These are phyloP conservation scores for Pleurozium schreberi DNA, from an alignment of 225 moss, liverwort and hornwort species.

Conservation along the genomic window DNA sequence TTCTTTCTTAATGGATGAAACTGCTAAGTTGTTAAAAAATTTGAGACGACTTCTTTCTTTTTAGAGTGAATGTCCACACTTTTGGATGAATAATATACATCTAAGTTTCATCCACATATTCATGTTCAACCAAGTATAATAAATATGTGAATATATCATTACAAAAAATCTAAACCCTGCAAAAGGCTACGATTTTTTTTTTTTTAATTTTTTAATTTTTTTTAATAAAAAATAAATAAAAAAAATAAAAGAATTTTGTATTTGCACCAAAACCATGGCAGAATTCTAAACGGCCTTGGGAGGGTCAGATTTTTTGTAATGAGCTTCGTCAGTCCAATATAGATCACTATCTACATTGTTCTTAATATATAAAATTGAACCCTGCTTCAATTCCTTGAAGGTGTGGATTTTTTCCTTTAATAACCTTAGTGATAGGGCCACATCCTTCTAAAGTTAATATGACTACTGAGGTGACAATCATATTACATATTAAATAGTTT, in stretches of 20 bases:
- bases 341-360: accelerated
- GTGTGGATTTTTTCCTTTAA: no score
- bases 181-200: no score
- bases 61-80: accelerated
- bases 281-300: no score
- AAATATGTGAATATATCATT: neutral
- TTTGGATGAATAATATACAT: no score
- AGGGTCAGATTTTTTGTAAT: no score
- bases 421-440: neutral
- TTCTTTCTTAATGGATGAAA: neutral
- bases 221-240: no score
- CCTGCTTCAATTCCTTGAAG: no score
- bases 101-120: neutral
- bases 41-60: accelerated
- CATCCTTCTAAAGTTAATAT: neutral
- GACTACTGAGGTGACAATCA: accelerated
- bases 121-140: neutral
- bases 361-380: neutral
- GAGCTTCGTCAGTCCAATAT: no score
- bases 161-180: no score
- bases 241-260: no score
- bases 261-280: no score
- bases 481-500: neutral
- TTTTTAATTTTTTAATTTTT: no score
- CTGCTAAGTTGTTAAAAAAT: neutral